Evolutionary conservation across 2,329 filamentous ascomycete genomes (phyloP).

Genomic region (Colletotrichum gloeosporioides): DNA sequence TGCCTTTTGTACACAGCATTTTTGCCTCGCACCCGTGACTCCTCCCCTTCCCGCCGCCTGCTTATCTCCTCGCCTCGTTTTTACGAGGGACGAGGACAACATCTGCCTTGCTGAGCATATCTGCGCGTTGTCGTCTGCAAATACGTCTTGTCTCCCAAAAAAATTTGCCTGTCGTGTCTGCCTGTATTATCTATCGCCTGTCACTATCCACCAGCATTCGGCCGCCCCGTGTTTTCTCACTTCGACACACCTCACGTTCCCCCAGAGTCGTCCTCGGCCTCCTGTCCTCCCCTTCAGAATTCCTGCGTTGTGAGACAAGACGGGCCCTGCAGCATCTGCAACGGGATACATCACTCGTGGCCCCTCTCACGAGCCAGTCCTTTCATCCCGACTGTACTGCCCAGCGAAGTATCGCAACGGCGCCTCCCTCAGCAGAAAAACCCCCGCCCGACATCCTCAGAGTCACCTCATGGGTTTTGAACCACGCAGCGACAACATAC

Average conservation of each 20-base stretch:
- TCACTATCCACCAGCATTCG: neutral
- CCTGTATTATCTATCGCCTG: slow-evolving; percentile 1
- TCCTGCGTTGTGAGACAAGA: slow-evolving; percentile 14
- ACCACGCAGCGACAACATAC: neutral
- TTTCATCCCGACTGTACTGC: slow-evolving; percentile 10
- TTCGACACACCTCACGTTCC: neutral
- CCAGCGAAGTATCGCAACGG: slow-evolving; percentile 12
- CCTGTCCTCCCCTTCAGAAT: slow-evolving; percentile 3
- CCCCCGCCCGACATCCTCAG: neutral
- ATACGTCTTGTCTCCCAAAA: neutral
- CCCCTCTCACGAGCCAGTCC: slow-evolving; percentile 14
- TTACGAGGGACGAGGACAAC: neutral
- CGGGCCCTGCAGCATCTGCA: slow-evolving; percentile 18
- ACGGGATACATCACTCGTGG: slow-evolving; percentile 16
- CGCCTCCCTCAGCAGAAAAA: neutral
- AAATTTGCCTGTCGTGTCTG: slow-evolving; percentile 2
- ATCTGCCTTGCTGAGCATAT: neutral
- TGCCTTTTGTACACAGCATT: neutral
- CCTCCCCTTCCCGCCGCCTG: neutral
- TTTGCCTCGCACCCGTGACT: slow-evolving; percentile 15
- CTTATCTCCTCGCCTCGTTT: neutral
- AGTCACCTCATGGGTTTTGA: neutral
- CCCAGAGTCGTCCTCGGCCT: neutral
- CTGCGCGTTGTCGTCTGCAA: neutral
- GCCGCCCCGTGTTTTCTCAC: slow-evolving; percentile 3